Conservation (phyloP, 2,329 filamentous ascomycete genomes). For the Paraphoma sp. region DNA sequence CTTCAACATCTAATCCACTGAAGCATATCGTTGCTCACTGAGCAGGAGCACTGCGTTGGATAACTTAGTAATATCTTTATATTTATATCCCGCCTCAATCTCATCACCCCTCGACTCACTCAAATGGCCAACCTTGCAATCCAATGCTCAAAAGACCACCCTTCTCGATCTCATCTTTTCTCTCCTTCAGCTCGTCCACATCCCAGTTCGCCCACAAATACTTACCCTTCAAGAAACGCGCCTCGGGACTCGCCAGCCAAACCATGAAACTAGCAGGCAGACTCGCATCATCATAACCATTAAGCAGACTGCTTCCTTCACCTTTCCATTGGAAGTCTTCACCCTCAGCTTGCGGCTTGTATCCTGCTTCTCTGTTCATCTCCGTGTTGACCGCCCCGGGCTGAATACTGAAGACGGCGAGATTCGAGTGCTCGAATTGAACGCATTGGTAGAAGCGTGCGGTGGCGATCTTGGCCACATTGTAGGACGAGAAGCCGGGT, state of each 20-base stretch:
- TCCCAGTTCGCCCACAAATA: conserved; percentile 39
- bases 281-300: conserved; percentile 6
- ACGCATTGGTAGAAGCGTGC: conserved; percentile 48
- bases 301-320: not conserved
- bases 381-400: conserved; percentile 52
- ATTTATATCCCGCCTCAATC: no score
- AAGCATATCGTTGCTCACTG: no score
- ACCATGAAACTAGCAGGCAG: conserved; percentile 26
- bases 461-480: conserved; percentile 44
- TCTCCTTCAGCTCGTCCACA: conserved; percentile 37
- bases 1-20: no score
- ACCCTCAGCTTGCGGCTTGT: conserved; percentile 14
- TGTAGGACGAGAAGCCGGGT: conserved; percentile 35
- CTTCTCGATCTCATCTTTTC: conserved; percentile 32
- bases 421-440: conserved; percentile 43
- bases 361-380: conserved; percentile 32
- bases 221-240: conserved; percentile 24
- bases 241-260: conserved; percentile 39
- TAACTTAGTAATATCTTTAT: no score
- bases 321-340: conserved; percentile 20
- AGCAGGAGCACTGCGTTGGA: no score
- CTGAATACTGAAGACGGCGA: conserved; percentile 51
- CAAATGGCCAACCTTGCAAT: conserved; percentile 25
- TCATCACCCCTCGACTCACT: not conserved
- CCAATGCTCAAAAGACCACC: conserved; percentile 30